Conservation (phyloP, 495 filamentous ascomycete species). For the Penicillium soppii region DNA sequence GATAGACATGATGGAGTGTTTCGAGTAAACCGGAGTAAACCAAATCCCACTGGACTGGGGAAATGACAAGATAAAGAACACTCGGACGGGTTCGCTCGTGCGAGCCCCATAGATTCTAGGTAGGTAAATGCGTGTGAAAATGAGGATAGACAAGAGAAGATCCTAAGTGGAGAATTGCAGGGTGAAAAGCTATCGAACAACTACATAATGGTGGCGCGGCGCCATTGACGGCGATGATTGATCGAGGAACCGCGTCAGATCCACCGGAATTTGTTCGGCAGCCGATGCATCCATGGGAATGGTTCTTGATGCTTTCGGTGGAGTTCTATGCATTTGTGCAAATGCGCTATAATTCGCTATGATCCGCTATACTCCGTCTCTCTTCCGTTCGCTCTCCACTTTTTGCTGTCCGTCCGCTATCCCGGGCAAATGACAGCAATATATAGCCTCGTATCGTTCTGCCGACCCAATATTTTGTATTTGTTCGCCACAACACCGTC, state of each 20-base stretch:
- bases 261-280: background rate
- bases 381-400: conserved; percentile 4
- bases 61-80: conserved; percentile 1
- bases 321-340: background rate
- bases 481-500: conserved; percentile 11
- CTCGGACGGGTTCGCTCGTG: background rate
- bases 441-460: conserved; percentile 2
- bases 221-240: background rate
- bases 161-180: background rate
- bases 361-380: background rate
- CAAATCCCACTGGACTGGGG: background rate
- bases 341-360: too few relatives aligned
- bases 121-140: too few relatives aligned
- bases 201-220: background rate
- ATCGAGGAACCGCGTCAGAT: background rate
- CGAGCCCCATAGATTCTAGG: background rate
- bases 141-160: conserved; percentile 4
- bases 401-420: background rate
- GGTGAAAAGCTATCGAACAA: conserved; percentile 4
- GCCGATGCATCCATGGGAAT: background rate
- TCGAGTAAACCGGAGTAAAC: too few relatives aligned
- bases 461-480: conserved; percentile 2
- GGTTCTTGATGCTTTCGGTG: conserved; percentile 1
- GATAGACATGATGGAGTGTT: conserved; percentile 25
- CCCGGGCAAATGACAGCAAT: background rate